Evolutionary conservation across 371 early-diverging fungal species (phyloP), one percentile per base, ranked within the genome.

Genomic region (Nematocida sp.): DNA sequence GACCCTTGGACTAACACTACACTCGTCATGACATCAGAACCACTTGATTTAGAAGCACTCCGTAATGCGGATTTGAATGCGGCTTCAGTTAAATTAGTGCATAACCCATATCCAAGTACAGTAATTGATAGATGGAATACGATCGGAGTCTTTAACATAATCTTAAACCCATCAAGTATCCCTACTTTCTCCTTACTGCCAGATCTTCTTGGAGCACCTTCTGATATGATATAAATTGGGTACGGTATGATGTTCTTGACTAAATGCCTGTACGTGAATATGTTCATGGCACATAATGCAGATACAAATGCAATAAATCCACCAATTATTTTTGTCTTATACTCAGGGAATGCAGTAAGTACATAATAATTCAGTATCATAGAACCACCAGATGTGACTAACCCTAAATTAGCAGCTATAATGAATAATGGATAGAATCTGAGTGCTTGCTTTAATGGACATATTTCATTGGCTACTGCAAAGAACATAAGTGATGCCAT

Each of bases 401-500:
- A 69, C 7, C 82, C 83, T 11, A 88, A 9, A 72, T 87, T 88
- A 4, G 86, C 81, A 27, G 83, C 74, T 13, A 87, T 84, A 70
- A 84, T 84, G 47, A 87, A 78, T 1, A 87, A 80, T 1, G 88
- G 87, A 40, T 84, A 75, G 72, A 87, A 88, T 50, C 88, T 62
- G 3, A 74, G 62, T n/a, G 83, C 85, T 73, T 88, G 87, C 46
- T 72, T 84, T 15, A 83, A 60, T 9, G 88, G 75, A 64, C 88
- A 88, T 4, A 78, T 56, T 62, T 86, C 86, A 73, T 87, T 87
- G 15, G 89, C 58, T 18, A 83, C 84, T n/a, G 80, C 73, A 56
- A 88, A 67, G 75, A 87, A 88, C 47, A 88, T 75, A 72, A 88
- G 80, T 11, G 85, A 83, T 5, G 87, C 72, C 57, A 88, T 82